phyloP scores from a whole-genome alignment of 2,329 filamentous ascomycete species.

The Fusarium domesticum region DNA sequence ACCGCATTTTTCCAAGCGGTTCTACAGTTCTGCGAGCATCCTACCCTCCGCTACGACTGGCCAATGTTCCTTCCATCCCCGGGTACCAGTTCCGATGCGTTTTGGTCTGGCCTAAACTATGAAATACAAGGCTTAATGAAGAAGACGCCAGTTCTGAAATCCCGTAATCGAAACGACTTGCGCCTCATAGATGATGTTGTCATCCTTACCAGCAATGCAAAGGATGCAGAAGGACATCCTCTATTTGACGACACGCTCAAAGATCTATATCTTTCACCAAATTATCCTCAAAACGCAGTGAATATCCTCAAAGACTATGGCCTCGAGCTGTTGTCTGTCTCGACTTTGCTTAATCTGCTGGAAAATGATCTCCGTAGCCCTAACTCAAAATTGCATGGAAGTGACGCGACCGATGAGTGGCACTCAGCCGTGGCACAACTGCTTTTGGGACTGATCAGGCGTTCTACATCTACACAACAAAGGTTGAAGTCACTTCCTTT shows the following conservation, averaged over 20 bases:
- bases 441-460: not conserved
- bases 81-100: not conserved
- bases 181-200: conserved; percentile 1
- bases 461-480: not conserved
- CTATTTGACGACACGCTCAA: conserved; percentile 6
- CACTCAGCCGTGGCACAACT: conserved; percentile 3
- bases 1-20: not conserved
- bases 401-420: conserved; percentile 7
- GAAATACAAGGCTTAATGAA: not conserved
- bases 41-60: conserved; percentile 14
- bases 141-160: not conserved
- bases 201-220: not conserved
- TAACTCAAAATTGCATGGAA: conserved; percentile 5
- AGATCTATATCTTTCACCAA: conserved; percentile 10
- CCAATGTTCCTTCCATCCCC: conserved; percentile 11
- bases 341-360: not conserved
- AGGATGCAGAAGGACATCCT: conserved; percentile 1
- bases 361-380: not conserved
- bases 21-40: conserved; percentile 15
- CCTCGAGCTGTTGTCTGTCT: accelerated
- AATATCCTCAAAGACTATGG: conserved; percentile 4
- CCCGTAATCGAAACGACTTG: not conserved
- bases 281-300: not conserved
- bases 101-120: conserved; percentile 7
- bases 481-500: not conserved